Base-by-base conservation (phyloP, 2,329 filamentous ascomycete genomes). In the Fusarium sp. region DNA sequence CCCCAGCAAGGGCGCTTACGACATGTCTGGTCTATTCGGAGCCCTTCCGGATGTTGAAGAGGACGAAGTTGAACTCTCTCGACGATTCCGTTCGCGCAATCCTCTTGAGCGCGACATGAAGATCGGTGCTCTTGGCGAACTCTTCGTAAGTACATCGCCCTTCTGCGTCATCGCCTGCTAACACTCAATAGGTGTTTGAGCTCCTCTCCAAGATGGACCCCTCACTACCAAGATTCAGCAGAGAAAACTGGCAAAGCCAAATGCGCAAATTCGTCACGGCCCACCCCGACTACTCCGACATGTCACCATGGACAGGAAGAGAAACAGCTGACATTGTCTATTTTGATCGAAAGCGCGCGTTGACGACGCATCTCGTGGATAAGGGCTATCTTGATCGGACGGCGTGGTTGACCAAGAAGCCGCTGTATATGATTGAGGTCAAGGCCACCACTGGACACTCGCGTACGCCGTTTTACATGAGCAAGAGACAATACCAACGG, bases 281-380 rank as follows among this genome's bases (percentile, higher is more conserved):
- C 0, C 85, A 88, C 67, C 78, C 81, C 2, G 78, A 83, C 1
- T 89, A 88, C 69, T 35, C 77, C 0, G 78, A 83, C 33, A 81
- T 89, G 76, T 18, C 50, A 0, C 63, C 79, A 6, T 88, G 86
- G 86, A 61, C 5, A 1, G 82, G 84, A 0, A 27, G 43, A 0
- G 86, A 89, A 72, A 88, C 85, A 0, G 80, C 87, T 0, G 87
- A 89, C 58, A 82, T 89, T 18, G 81, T 82, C 0, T 89, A 89
- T 65, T 61, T 67, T 1, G 87, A 89, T 71, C 20, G 22, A 1
- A 31, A 74, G 5, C 75, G 83, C 24, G 60, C 35, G 0, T 68
- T 86, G 65, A 85, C 86, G 2, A 56, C 64, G 1, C 39, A 81
- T 6, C 67, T 87, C 3, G 76, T 84, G 4, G 72, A 79, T 8